Percentiles rank a stretch among this genome's conserved stretches.
phyloP scores from a whole-genome alignment of 2,329 filamentous ascomycete species.

The Zymoseptoria crescenta region DNA sequence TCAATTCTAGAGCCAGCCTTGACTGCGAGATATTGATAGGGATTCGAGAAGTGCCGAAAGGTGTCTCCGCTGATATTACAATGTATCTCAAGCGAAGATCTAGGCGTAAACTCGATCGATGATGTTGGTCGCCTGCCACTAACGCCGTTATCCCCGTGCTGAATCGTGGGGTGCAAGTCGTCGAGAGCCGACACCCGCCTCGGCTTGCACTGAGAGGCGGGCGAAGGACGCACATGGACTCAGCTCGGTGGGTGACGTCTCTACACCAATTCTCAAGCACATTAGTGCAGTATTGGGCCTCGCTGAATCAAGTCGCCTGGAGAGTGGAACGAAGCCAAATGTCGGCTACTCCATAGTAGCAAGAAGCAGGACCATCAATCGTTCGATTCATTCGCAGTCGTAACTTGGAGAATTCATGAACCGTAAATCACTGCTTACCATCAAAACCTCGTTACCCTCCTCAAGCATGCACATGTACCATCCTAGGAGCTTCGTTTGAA shows the following conservation, averaged over 20 bases:
- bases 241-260: background rate
- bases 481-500: constrained; percentile 8
- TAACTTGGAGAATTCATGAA: background rate
- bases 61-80: too few relatives aligned
- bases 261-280: background rate
- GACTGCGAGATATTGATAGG: too few relatives aligned
- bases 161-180: background rate
- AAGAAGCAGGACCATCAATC: background rate
- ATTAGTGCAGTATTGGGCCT: background rate
- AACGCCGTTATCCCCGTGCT: background rate
- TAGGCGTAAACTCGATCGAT: background rate
- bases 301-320: too few relatives aligned
- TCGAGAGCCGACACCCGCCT: background rate
- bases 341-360: background rate
- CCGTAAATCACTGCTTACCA: background rate
- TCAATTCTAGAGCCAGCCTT: too few relatives aligned
- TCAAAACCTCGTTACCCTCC: background rate
- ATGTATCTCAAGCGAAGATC: background rate
- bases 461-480: constrained; percentile 11
- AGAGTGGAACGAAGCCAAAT: background rate
- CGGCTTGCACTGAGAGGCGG: background rate
- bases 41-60: too few relatives aligned
- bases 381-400: background rate
- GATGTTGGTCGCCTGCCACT: background rate
- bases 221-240: background rate